These are phyloP conservation scores for Claviceps arundinis DNA, from an alignment of 2,329 filamentous ascomycete species.

Conservation along the genomic window DNA sequence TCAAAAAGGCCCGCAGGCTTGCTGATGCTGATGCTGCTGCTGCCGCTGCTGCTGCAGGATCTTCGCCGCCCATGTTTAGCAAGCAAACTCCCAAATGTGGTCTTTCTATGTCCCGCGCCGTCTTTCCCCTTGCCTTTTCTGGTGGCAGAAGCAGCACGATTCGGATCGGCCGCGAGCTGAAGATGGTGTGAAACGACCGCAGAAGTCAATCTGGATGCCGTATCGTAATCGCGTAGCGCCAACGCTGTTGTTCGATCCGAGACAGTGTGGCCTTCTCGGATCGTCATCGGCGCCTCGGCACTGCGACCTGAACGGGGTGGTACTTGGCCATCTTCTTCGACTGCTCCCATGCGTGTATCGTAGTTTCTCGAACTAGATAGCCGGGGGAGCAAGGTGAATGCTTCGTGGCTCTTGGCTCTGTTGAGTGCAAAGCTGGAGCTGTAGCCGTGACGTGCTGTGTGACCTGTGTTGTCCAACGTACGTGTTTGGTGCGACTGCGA, in stretches of 20 bases:
- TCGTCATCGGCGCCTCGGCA: neutral
- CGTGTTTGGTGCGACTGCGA: neutral
- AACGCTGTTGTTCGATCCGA: neutral
- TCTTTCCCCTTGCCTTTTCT: neutral
- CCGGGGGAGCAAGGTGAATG: conserved; percentile 12
- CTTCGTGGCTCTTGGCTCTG: conserved; percentile 10
- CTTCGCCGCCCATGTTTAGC: neutral
- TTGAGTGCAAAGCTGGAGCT: conserved; percentile 12
- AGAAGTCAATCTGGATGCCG: neutral
- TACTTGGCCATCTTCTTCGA: neutral
- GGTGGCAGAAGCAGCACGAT: neutral
- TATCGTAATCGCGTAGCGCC: conserved; percentile 2
- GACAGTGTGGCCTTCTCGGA: neutral
- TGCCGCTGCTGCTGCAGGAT: neutral
- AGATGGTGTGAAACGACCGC: neutral
- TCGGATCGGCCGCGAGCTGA: neutral
- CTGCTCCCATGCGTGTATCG: neutral
- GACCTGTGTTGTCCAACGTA: too few species aligned
- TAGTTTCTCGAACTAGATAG: neutral
- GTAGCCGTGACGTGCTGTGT: neutral
- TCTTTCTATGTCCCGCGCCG: neutral
- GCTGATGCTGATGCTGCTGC: neutral
- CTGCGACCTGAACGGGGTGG: neutral
- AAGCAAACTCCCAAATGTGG: conserved; percentile 1
- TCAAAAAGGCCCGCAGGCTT: neutral